Percentiles rank a stretch among this genome's conserved stretches.
These are phyloP conservation scores for Podaxis mareebaensis DNA, from an alignment of 768 basidiomycete genomes.

Conservation along the genomic window DNA sequence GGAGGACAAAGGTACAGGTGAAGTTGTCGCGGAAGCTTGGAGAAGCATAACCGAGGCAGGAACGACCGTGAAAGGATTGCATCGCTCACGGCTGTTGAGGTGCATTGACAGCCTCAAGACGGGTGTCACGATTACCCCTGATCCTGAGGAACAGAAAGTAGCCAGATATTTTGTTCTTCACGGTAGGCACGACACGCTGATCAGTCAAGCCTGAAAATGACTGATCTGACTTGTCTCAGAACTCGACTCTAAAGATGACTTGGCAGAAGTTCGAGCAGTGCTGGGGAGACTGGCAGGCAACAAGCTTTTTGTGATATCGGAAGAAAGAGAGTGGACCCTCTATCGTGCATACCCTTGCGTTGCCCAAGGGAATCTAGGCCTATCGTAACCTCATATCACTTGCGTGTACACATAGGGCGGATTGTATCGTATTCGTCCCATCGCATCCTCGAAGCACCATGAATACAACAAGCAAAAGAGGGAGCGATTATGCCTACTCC, in stretches of 20 bases:
- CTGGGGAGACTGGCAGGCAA: constrained; percentile 5
- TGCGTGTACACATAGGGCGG: no score
- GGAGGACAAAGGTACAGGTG: background rate
- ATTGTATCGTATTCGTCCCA: no score
- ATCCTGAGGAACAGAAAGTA: constrained; percentile 33
- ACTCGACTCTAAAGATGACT: background rate
- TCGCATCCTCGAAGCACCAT: no score
- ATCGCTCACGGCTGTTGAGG: constrained; percentile 38
- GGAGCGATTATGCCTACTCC: no score
- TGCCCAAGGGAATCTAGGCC: constrained; percentile 38
- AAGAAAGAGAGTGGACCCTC: constrained; percentile 40
- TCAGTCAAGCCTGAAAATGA: background rate
- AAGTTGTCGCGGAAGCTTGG: background rate
- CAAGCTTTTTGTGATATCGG: constrained; percentile 16
- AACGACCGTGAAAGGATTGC: constrained; percentile 32
- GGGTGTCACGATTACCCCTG: constrained; percentile 26
- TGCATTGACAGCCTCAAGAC: constrained; percentile 42
- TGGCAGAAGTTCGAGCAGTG: background rate
- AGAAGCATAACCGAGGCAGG: background rate
- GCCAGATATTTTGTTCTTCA: constrained; percentile 40
- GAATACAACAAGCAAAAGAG: no score
- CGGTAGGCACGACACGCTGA: constrained; percentile 28
- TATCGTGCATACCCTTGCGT: constrained; percentile 50
- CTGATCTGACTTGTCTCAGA: constrained; percentile 6
- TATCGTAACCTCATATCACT: background rate